Base-by-base conservation (phyloP, 768 basidiomycete genomes). In the Leucosporidium scottii region DNA sequence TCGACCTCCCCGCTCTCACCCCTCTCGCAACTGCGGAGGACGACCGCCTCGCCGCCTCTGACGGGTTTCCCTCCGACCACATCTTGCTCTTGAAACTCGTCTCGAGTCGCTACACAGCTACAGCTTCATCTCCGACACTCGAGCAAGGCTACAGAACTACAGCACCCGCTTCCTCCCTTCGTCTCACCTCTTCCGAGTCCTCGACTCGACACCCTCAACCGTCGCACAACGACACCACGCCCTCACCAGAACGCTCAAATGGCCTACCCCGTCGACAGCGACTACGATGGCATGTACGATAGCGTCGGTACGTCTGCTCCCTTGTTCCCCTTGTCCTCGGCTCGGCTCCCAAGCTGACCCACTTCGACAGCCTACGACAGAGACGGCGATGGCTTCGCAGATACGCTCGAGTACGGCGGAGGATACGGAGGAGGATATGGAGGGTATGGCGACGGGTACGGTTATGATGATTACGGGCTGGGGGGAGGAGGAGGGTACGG, bases 371-470 rank as follows among this genome's bases (percentile, higher is more conserved):
- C 50, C 50, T 51, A 51, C 50, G 50, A 51, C 50, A 21, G 5
- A 27, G 50, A 51, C 21, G 50, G 21, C 50, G 50, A 27, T n/a
- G 39, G 39, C 8, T 44, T 44, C 15, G 23, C 25, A 9, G 50
- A 51, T 51, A 9, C 23, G 23, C 8, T 51, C 25, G 50, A 27
- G 8, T 36, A 31, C 18, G 58, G 34, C 36, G 57, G 57, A n/a
- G 57, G 57, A 6, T 18, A 28, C 21, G 57, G 57, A 44, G 18
- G n/a, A n/a, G n/a, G 23, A 15, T 23, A 28, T 5, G 58, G 58
- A 47, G 58, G 58, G 39, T 59, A 59, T 15, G n/a, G 28, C 21
- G 58, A 59, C 39, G 58, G 36, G 8, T 59, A 59, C n/a, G 39
- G 36, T 2, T 59, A 59, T 30, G 39, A 47, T n/a, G 55, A 36